Evolutionary conservation across 129 eudicot species (phyloP), one percentile per base, ranked within the genome.

Genomic region (Deinandra increscens): DNA sequence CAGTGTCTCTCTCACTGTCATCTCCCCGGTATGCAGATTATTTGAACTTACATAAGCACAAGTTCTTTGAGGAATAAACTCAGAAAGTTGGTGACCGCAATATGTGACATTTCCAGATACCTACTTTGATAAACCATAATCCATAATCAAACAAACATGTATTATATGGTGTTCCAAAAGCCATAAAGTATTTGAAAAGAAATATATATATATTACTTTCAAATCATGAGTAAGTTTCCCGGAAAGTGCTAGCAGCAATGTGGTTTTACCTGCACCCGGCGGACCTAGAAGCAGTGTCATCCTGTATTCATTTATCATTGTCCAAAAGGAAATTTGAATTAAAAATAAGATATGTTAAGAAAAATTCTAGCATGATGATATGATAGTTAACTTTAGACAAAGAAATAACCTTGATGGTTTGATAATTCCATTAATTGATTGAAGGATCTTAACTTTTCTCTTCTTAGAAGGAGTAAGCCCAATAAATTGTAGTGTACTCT

Each of bases 261-360:
- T 64, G 15, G 89, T 84, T 71, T 84, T 84, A 1, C 89, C 89
- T 7, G 85, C 78, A 44, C 85, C 81, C 5, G 89, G 89, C 6
- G 89, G 89, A 23, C 89, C 85, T 74, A 84, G 56, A 66, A 84
- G 85, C 4, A 84, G 71, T 36, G 85, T 81, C 85, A 84, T 64
- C 81, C 89, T 84, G 78, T 48, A 23, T 63, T 20, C 37, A 42
- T 15, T 36, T 8, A 5, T 19, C 17, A 42, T 5, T 38, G 22
- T 33, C 31, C 0, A 0, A 10, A n/a, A 5, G 19, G 5, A 60
- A 46, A 3, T 14, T 10, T 14, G 34, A 22, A 70, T 14, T 14
- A 20, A 6, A 46, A 18, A 5, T 46, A 15, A 10, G 31, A 26
- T 26, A 26, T 26, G 31, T 26, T 26, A 8, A 17, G 17, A 46